Percentiles rank a stretch among this genome's conserved stretches.
These are phyloP conservation scores for Jasminum sambac DNA, from an alignment of 257 asterid genomes.

Conservation along the genomic window DNA sequence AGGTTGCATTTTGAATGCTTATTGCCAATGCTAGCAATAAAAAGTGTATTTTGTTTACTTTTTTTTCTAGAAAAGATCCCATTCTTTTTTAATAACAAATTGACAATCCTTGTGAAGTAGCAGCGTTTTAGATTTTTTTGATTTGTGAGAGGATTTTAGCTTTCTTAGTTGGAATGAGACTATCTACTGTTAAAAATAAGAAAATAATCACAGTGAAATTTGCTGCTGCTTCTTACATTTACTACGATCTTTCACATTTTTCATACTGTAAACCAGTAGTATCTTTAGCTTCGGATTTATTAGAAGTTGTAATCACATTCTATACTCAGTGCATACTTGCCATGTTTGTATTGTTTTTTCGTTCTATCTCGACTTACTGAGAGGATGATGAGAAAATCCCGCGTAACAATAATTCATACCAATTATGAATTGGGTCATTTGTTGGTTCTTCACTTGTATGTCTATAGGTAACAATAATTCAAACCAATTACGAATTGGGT, in stretches of 20 bases:
- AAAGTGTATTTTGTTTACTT: not conserved
- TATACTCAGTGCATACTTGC: not conserved
- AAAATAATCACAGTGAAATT: conserved; percentile 3
- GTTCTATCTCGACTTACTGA: not conserved
- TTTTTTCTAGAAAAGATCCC: not conserved
- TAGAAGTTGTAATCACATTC: not conserved
- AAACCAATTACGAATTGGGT: too few species aligned
- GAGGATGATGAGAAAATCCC: too few species aligned
- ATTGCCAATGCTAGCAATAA: conserved; percentile 2
- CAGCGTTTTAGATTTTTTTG: not conserved
- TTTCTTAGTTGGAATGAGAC: conserved; percentile 1
- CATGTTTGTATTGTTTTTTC: not conserved
- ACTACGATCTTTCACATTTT: not conserved
- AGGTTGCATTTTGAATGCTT: conserved; percentile 11
- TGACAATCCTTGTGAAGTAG: not conserved
- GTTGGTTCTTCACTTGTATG: too few species aligned
- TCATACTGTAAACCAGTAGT: not conserved
- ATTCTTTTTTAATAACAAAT: not conserved
- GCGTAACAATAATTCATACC: too few species aligned
- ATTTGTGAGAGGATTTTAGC: not conserved
- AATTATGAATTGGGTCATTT: too few species aligned
- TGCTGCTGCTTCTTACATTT: conserved; percentile 1
- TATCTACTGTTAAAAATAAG: not conserved
- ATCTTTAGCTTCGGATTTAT: not conserved
- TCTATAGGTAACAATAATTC: too few species aligned